phyloP scores from a whole-genome alignment of 23 red algal genomes.

The Gracilaria gracilis region DNA sequence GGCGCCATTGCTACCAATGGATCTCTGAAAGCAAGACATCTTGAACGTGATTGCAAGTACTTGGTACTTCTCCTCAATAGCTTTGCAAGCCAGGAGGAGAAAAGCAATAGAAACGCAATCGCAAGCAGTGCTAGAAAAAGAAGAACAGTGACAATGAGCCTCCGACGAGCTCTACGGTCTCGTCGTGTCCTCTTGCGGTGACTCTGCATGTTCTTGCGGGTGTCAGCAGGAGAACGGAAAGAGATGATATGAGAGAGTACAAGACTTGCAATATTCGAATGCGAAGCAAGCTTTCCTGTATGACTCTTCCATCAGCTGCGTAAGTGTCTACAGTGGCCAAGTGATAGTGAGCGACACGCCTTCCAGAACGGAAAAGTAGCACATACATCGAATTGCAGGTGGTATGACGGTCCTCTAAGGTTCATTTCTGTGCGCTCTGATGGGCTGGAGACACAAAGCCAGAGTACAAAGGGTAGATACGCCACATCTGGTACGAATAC shows the following conservation, averaged over 20 bases:
- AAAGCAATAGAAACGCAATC: constrained; percentile 13
- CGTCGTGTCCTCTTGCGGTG: constrained; percentile 2
- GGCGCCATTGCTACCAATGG: constrained; percentile 8
- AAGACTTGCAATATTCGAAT: background rate
- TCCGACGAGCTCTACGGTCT: background rate
- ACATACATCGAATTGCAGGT: no score
- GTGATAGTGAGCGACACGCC: background rate
- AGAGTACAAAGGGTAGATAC: no score
- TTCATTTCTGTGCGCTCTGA: background rate
- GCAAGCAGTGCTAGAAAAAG: background rate
- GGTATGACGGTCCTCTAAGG: background rate
- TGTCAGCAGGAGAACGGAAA: background rate
- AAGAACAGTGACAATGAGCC: constrained; percentile 10
- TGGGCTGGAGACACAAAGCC: no score
- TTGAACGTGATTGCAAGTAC: background rate
- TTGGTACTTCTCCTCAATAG: background rate
- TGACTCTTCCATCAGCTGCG: background rate
- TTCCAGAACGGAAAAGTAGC: no score
- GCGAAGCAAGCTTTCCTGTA: background rate
- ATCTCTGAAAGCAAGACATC: constrained; percentile 4
- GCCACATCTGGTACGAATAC: no score
- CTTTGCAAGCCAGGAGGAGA: constrained; percentile 7
- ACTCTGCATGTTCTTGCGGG: background rate
- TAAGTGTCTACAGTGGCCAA: background rate
- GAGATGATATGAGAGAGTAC: background rate